phyloP scores from a whole-genome alignment of 2,329 filamentous ascomycete genomes.

The Monosporascus sp. region DNA sequence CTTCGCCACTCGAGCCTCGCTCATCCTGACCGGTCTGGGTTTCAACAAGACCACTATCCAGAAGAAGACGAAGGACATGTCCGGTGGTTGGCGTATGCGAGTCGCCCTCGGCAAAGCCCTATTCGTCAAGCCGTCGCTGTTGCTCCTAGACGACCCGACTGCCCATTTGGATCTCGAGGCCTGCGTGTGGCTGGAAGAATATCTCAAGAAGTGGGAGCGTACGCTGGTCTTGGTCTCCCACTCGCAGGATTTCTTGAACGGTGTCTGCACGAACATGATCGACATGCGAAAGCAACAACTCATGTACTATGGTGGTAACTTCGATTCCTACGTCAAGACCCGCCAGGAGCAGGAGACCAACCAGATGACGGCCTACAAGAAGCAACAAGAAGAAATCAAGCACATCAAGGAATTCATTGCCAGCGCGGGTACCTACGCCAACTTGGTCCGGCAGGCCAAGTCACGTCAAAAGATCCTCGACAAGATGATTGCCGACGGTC shows the following conservation, averaged over 20 bases:
- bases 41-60: constrained; percentile 98
- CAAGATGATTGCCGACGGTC: constrained; percentile 99
- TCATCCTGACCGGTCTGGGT: constrained; percentile 96
- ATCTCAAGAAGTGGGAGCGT: constrained; percentile 98
- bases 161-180: constrained; percentile 99
- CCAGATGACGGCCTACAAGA: constrained; percentile 98
- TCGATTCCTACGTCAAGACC: constrained; percentile 97
- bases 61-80: constrained; percentile 99
- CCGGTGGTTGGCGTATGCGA: constrained; percentile 99
- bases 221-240: constrained; percentile 95
- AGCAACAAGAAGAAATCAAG: constrained; percentile 97
- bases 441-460: constrained; percentile 97
- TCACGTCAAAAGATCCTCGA: constrained; percentile 99
- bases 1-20: constrained; percentile 89
- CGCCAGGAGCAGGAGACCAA: constrained; percentile 91
- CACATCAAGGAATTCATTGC: constrained; percentile 99
- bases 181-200: constrained; percentile 99
- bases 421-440: constrained; percentile 98
- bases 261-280: constrained; percentile 97
- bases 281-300: constrained; percentile 91
- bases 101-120: constrained; percentile 95
- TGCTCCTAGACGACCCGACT: constrained; percentile 95
- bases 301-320: constrained; percentile 99
- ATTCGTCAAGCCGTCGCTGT: constrained; percentile 94
- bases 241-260: constrained; percentile 98